Conservation (phyloP, 257 asterid genomes). For the Nicotiana undulata region DNA sequence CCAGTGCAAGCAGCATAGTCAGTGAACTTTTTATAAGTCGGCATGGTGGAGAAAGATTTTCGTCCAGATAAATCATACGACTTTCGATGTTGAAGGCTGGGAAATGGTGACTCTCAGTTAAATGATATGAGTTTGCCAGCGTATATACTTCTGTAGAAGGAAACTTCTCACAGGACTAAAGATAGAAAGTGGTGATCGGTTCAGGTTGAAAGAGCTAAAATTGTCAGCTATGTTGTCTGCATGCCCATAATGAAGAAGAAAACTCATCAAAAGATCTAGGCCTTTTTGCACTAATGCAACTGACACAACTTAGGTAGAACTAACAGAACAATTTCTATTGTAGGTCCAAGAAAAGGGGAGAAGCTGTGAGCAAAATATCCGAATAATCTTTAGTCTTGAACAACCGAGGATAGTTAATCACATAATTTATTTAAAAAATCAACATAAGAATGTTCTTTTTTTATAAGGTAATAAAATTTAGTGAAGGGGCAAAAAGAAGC, state of each 20-base stretch:
- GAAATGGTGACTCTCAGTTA: neutral
- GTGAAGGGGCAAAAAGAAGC: too few relatives aligned
- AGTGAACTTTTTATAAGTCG: neutral
- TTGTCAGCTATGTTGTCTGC: neutral
- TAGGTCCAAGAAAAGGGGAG: neutral
- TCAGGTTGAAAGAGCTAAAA: neutral
- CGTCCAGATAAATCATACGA: neutral
- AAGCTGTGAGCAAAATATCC: neutral
- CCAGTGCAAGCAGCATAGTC: neutral
- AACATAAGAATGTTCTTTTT: neutral
- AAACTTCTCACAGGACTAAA: neutral
- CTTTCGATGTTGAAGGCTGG: neutral
- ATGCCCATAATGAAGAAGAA: neutral
- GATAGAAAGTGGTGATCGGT: neutral
- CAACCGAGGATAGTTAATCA: neutral
- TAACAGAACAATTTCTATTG: neutral
- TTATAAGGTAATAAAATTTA: too few relatives aligned
- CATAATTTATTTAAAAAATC: neutral
- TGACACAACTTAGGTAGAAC: neutral
- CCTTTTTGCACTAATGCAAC: neutral
- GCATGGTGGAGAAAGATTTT: neutral
- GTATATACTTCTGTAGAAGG: neutral
- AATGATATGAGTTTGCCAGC: neutral
- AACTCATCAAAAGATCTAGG: slow-evolving; percentile 1
- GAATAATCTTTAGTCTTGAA: neutral